A percentile compares a stretch with the other conserved stretches of the same genome.
Evolutionary conservation across 345 rosid genomes (phyloP).

Genomic region (Melaleuca quinquenervia): DNA sequence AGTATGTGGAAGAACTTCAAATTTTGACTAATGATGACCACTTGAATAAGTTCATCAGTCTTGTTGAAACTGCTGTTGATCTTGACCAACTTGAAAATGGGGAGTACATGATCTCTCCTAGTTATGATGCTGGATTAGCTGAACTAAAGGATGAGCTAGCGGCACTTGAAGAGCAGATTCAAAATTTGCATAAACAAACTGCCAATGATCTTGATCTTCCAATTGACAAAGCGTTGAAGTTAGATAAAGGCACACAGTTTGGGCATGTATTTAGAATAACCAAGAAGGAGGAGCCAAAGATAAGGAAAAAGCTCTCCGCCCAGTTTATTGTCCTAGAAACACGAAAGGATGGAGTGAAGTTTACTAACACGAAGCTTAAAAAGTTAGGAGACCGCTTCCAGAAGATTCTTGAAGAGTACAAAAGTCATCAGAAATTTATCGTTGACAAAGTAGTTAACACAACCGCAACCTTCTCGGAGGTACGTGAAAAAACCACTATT

Average conservation of each 20-base stretch:
- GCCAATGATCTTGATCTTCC: constrained; percentile 83
- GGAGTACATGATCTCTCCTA: constrained; percentile 89
- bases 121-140: constrained; percentile 62
- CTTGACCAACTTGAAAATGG: constrained; percentile 94
- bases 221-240: constrained; percentile 70
- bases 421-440: constrained; percentile 63
- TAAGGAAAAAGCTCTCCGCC: constrained; percentile 79
- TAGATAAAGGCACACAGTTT: constrained; percentile 85
- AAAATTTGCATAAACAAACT: constrained; percentile 70
- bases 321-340: constrained; percentile 93
- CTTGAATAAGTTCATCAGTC: constrained; percentile 63
- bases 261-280: constrained; percentile 98
- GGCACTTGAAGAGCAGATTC: constrained; percentile 65
- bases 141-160: constrained; percentile 72
- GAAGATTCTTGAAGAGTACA: constrained; percentile 78
- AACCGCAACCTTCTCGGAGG: constrained; percentile 84
- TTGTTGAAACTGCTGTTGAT: constrained; percentile 85
- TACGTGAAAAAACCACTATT: constrained; percentile 1
- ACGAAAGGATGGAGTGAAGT: constrained; percentile 96
- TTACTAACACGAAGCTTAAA: constrained; percentile 88
- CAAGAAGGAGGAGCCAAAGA: constrained; percentile 96
- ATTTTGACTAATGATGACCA: constrained; percentile 59
- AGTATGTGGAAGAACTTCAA: constrained; percentile 48
- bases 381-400: constrained; percentile 87
- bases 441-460: constrained; percentile 81